Percentiles rank a stretch among this genome's conserved stretches.
Conservation (phyloP, 2,329 filamentous ascomycete genomes). For the Fusarium caatingaense region DNA sequence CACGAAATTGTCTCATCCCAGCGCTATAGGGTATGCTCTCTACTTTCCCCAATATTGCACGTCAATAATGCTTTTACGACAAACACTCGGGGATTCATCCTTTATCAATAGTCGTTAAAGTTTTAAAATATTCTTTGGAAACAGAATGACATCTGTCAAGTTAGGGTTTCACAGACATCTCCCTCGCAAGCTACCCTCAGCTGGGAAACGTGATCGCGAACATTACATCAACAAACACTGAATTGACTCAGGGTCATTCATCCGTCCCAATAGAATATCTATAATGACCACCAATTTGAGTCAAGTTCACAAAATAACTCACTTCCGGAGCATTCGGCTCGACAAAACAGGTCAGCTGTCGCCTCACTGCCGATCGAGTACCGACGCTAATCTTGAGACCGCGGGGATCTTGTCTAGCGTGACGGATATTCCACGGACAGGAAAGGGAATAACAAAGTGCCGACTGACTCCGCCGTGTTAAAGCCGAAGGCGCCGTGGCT, state of each 20-base stretch:
- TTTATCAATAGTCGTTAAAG: too few relatives aligned
- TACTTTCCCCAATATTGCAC: neutral
- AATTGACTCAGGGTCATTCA: fast-evolving
- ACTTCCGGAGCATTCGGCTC: neutral
- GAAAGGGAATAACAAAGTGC: fast-evolving
- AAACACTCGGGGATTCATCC: too few relatives aligned
- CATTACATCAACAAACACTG: fast-evolving
- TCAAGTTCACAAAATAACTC: neutral
- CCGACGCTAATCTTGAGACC: neutral
- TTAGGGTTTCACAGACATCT: fast-evolving
- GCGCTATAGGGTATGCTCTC: neutral
- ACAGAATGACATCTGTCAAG: fast-evolving
- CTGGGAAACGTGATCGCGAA: too few relatives aligned
- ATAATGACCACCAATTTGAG: neutral
- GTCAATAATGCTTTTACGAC: too few relatives aligned
- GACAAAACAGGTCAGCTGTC: fast-evolving
- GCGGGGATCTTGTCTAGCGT: neutral
- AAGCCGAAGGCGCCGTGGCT: neutral
- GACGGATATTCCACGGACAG: neutral
- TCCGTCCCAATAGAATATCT: fast-evolving
- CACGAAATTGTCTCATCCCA: neutral
- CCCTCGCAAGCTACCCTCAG: too few relatives aligned
- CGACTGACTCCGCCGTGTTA: fast-evolving
- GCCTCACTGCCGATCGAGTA: neutral
- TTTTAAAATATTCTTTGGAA: too few relatives aligned